Evolutionary conservation across 164 flowering plant species (phyloP), one percentile per base, ranked within the genome.

Genomic region (Tetrastigma voinierianum): DNA sequence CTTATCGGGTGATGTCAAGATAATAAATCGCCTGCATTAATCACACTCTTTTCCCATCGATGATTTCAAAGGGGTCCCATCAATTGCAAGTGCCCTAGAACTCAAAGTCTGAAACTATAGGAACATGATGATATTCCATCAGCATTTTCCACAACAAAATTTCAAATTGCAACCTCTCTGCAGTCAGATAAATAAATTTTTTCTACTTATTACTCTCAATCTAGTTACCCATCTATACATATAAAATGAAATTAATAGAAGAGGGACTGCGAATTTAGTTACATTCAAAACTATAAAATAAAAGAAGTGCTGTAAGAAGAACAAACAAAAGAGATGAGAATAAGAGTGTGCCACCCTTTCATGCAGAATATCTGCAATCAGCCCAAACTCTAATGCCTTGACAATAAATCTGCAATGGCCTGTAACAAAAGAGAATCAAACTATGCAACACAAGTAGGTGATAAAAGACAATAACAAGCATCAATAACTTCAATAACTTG

Each of bases 371-470:
- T 95, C 98, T 25, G 94, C 76, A 46, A 89, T 72, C 32, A 93
- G 94, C 72, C 92, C 98, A 71, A 86, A 84, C 67, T 89, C 96
- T 55, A 90, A 76, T 62, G 97, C 97, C 78, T 87, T 91, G 18
- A 93, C 81, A n/a, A n/a, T 83, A 95, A 78, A 78, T 95, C 98
- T 67, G 79, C 78, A 78, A 95, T 90, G 40, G 97, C 98, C 98
- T 95, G 86, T 6, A 70, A 48, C 56, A 86, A 62, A 46, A 67
- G 25, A 48, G 2, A 55, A n/a, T 51, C 17, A 74, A 57, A 66
- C n/a, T 25, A 69, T 43, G 19, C 32, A 11, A 58, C 57, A 54
- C 46, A 45, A 17, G 44, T 14, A 49, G 5, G n/a, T 45, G 13
- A 43, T 6, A 19, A 57, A 12, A 12, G 51, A 46, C 9, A 57